Conservation (phyloP, 2,329 filamentous ascomycete genomes). For the Calonectria hawksworthii region DNA sequence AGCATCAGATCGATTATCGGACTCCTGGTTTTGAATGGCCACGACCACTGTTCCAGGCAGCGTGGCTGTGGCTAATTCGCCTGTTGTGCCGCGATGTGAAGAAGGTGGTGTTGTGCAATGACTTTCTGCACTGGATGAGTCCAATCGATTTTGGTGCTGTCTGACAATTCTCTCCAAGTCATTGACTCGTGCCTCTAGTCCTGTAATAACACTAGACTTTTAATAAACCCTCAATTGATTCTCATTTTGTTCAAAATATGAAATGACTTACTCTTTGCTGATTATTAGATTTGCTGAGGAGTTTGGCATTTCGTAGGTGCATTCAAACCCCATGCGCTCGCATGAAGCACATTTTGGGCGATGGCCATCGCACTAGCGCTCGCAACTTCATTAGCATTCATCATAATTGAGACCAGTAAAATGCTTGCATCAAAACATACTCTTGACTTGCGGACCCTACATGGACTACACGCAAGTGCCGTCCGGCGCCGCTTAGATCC, state of each 20-base stretch:
- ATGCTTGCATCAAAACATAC: not conserved
- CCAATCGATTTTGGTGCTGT: not conserved
- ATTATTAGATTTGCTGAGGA: conserved; percentile 16
- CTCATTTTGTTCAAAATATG: not conserved
- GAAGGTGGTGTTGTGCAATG: too few relatives aligned
- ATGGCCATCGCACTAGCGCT: conserved; percentile 18
- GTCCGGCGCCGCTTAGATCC: not conserved
- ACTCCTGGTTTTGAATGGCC: conserved; percentile 3
- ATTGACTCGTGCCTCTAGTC: conserved; percentile 5
- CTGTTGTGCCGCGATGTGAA: not conserved
- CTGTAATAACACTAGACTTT: not conserved
- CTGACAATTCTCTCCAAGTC: not conserved
- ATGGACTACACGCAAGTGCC: conserved; percentile 2
- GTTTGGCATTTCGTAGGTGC: conserved; percentile 21
- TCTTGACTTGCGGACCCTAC: not conserved
- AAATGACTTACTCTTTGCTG: not conserved
- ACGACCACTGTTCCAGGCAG: conserved; percentile 15
- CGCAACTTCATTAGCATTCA: not conserved
- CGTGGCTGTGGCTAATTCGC: not conserved
- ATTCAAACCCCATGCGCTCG: conserved; percentile 24
- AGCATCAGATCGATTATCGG: conserved; percentile 3
- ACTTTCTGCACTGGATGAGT: conserved; percentile 4
- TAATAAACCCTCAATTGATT: not conserved
- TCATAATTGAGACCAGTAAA: not conserved
- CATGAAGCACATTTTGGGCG: conserved; percentile 25